Evolutionary conservation across 441 rosid species (phyloP), one percentile per base, ranked within the genome.

Genomic region (Biscutella laevigata): DNA sequence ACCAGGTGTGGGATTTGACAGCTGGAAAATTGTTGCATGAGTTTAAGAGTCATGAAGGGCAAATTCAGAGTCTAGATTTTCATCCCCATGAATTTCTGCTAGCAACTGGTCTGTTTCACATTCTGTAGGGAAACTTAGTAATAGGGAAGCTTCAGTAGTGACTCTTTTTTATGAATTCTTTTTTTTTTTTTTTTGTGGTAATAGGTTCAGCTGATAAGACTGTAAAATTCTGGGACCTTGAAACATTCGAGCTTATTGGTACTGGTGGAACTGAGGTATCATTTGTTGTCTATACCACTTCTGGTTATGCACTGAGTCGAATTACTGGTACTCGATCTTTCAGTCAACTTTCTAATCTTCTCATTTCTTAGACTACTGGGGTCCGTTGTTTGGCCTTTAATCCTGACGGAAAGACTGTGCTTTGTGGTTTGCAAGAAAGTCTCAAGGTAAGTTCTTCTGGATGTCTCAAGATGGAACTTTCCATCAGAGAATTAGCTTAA

Each of bases 21-120:
- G 99, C 99, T 68, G 99, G 99, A 65, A 94, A 94, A 76, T 71
- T 94, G 61, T 62, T 94, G 82, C 97, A 89, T 42, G 97, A 94
- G 66, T 94, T 94, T 69, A 94, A 89, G 77, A 58, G 57, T 64
- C 97, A 89, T 57, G 99, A 89, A 67, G 97, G 99, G 60, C 84
- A 83, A 70, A 68, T 94, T 71, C 89, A 86, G 72, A 77, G 94
- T 79, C 74, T 94, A 70, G 97, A 94, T 80, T 89, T 89, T 59
- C 99, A 94, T 77, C 99, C 99, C 39, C 83, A 84, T 12, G 97
- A 94, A 61, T 94, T 94, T 77, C 79, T 94, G 36, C 74, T 89
- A 57, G 97, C 94, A 56, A 84, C 99, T 78, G 99, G 99, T 89
- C 57, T 61, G 72, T 36, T 28, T 71, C 48, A 48, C 61, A 17